phyloP scores from a whole-genome alignment of 768 basidiomycete genomes.

The Cystobasidium onofrii region DNA sequence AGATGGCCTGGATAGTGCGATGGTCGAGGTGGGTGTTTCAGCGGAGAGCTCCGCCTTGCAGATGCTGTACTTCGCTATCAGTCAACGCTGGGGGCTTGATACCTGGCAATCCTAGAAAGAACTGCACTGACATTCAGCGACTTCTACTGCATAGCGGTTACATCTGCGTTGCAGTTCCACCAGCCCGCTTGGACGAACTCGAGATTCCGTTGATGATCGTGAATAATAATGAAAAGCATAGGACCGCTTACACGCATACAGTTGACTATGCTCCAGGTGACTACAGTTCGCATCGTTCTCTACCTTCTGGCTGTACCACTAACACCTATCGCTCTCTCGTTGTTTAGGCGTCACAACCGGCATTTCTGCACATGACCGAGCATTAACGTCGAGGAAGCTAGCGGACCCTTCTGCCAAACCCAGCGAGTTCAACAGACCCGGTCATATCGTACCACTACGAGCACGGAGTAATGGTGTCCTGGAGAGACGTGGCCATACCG shows the following conservation, averaged over 20 bases:
- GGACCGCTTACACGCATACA: conserved; percentile 91
- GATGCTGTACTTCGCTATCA: background rate
- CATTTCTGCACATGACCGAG: conserved; percentile 91
- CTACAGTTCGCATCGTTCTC: conserved; percentile 37
- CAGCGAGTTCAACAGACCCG: conserved; percentile 78
- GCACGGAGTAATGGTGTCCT: conserved; percentile 77
- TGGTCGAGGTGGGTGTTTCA: conserved; percentile 67
- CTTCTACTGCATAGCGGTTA: conserved; percentile 60
- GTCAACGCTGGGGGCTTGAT: no score
- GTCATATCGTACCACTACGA: conserved; percentile 88
- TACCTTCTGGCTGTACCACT: no score
- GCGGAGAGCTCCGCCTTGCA: background rate
- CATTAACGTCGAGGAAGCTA: conserved; percentile 73
- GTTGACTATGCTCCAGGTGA: conserved; percentile 83
- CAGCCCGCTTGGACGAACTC: conserved; percentile 64
- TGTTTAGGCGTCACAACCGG: conserved; percentile 77
- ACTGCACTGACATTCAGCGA: background rate
- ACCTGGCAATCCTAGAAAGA: background rate
- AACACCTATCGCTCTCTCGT: no score
- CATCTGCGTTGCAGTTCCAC: conserved; percentile 78
- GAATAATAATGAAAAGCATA: conserved; percentile 76
- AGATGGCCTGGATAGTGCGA: conserved; percentile 99
- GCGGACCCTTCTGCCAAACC: conserved; percentile 53
- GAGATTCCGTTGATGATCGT: conserved; percentile 91
- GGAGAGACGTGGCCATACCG: conserved; percentile 85